phyloP scores from a whole-genome alignment of 345 rosid species.

The Erucastrum elatum region DNA sequence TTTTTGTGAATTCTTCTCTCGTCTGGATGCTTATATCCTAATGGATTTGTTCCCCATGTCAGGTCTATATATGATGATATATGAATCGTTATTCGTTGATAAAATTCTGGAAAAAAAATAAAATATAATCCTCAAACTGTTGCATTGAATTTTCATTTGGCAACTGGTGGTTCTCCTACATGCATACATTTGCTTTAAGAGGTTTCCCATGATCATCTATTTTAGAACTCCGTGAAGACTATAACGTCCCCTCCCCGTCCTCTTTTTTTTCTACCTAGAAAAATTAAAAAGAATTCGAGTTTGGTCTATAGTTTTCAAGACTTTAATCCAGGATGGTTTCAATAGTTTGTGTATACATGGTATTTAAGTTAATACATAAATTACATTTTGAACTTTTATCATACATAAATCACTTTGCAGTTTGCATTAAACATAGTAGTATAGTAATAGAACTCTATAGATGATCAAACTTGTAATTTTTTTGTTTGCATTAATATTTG shows the following conservation, averaged over 20 bases:
- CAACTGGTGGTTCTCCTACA: constrained; percentile 3
- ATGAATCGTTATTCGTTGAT: not conserved
- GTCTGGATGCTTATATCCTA: not conserved
- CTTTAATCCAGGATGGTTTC: not conserved
- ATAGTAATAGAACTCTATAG: not conserved
- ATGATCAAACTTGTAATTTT: not conserved
- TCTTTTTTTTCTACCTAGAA: not conserved
- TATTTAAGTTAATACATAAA: too few relatives aligned
- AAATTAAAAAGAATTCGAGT: not conserved
- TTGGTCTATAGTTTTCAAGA: not conserved
- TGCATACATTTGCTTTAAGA: constrained; percentile 13
- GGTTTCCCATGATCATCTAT: constrained; percentile 35
- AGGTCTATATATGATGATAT: not conserved
- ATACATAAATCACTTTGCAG: too few relatives aligned
- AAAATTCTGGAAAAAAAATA: not conserved
- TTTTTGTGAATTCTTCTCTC: not conserved
- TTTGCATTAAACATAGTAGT: too few relatives aligned
- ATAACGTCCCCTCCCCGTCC: not conserved
- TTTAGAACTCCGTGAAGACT: constrained; percentile 34
- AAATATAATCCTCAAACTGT: not conserved
- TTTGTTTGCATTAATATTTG: not conserved
- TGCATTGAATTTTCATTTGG: not conserved
- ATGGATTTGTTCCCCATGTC: constrained; percentile 4
- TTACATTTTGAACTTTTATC: too few relatives aligned
- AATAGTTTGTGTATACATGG: not conserved